Evolutionary conservation across 148 eudicot genomes (phyloP), one percentile per base, ranked within the genome.

Genomic region (Mesembryanthemum crystallinum): DNA sequence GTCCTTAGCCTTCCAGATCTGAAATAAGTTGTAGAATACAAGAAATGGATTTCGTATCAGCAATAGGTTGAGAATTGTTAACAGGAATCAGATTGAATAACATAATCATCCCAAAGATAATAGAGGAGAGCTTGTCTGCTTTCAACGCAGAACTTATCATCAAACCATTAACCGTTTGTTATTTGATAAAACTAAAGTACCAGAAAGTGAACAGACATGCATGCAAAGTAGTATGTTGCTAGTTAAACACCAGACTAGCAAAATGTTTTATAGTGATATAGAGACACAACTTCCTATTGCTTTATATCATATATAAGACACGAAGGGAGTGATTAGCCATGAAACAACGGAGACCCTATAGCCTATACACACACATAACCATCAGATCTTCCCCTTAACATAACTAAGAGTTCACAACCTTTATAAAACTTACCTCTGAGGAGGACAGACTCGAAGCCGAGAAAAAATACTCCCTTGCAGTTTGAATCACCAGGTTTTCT

Each of bases 1-100:
- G 80, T 95, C 98, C 86, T 84, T 95, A 42, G 99, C 97, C 87
- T 91, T 95, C 99, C 97, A 95, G 77, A 95, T 88, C 99, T 95
- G 90, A 28, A 71, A 85, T 59, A 79, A 78, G 69, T 64, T 67
- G 54, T 79, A 83, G 65, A 64, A 64, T 12, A 57, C 30, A 58
- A 60, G 72, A 32, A 49, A 73, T 24, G 49, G 52, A 69, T 71
- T 71, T 33, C 18, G n/a, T 49, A 47, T 54, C 21, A 72, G 47
- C 32, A 72, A 67, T n/a, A 30, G 28, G 42, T 52, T 24, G 49
- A 57, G 10, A n/a, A n/a, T n/a, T 57, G 27, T 1, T 18, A 57
- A 27, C 61, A 49, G 37, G 69, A 54, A 45, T 29, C 51, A 54
- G 39, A 39, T 61, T 7, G 11, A n/a, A 75, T 17, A 57, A 39